Percentiles rank a stretch among this genome's conserved stretches.
Evolutionary conservation across 1,139 yeast genomes (phyloP).

Genomic region (Lodderomyces oxycetoniae): DNA sequence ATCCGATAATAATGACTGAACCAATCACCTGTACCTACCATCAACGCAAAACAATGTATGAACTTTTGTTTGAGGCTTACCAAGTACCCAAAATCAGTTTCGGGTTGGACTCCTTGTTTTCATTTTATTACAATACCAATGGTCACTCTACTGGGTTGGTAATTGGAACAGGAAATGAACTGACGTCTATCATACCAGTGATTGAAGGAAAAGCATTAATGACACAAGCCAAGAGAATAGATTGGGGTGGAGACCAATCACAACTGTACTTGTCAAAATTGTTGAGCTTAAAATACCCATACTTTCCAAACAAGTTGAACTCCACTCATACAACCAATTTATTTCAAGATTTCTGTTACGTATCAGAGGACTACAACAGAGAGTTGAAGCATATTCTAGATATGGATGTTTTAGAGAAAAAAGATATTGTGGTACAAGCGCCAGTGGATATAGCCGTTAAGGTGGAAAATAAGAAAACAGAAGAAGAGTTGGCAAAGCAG

Average conservation of each 20-base stretch:
- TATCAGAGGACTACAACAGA: conserved; percentile 60
- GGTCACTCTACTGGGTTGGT: conserved; percentile 57
- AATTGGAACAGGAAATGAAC: conserved; percentile 76
- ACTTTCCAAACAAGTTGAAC: conserved; percentile 73
- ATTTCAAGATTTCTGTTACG: conserved; percentile 74
- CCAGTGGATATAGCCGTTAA: conserved; percentile 55
- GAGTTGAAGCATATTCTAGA: conserved; percentile 59
- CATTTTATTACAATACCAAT: conserved; percentile 53
- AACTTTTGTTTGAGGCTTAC: conserved; percentile 78
- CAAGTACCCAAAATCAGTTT: conserved; percentile 66
- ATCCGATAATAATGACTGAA: conserved; percentile 82
- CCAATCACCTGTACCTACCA: conserved; percentile 63
- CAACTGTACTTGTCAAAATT: conserved; percentile 59
- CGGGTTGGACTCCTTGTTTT: conserved; percentile 79
- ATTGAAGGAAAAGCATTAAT: conserved; percentile 60
- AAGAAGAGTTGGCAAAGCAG: conserved; percentile 73
- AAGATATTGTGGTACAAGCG: conserved; percentile 77
- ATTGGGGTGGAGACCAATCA: conserved; percentile 87
- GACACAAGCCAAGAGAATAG: conserved; percentile 71
- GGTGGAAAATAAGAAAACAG: conserved; percentile 64
- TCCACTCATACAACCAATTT: conserved; percentile 60
- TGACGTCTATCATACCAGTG: conserved; percentile 81
- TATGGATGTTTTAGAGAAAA: conserved; percentile 56
- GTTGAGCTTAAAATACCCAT: conserved; percentile 81
- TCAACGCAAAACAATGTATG: conserved; percentile 73